Evolutionary conservation across 345 rosid species (phyloP), one percentile per base, ranked within the genome.

Genomic region (Dimocarpus longan): DNA sequence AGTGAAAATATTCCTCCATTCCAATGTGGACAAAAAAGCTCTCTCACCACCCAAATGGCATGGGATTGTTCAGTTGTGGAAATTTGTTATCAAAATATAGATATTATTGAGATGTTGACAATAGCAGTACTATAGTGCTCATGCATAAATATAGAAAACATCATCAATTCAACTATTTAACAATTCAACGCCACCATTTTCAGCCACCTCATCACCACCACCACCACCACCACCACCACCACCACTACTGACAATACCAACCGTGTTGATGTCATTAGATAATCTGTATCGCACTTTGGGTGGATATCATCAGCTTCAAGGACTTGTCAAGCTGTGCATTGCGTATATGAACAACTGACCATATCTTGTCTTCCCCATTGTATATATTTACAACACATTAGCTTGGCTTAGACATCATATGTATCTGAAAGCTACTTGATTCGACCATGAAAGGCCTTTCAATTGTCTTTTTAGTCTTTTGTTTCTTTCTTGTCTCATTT

Each of bases 361-460:
- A 73, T 60, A 22, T 19, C 24, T 59, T 18, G 8, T 70, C 71
- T 65, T 26, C 28, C 66, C 24, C 12, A 6, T 8, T 82, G 81
- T 85, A 3, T 75, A 83, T 81, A 78, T 78, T 32, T 32, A 78
- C 73, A 68, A 4, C 59, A 26, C 46, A n/a, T 46, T 2, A 22
- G 19, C 3, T 70, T 44, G 66, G 52, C 43, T 65, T 32, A 37
- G n/a, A 16, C 28, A 60, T 60, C 65, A 60, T 60, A 19, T 21
- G 65, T 60, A 22, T 21, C 28, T n/a, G 65, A 60, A n/a, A 60
- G 21, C 59, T 54, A 54, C 6, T 8, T 54, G 59, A 44, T 16
- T 43, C 59, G 19, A 46, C 52, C 76, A 92, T 92, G 94, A 87
- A 82, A 74, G 50, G 62, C 78, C 59, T 76, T n/a, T 12, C 48